These are phyloP conservation scores for Saccharomycopsis fermentans DNA, from an alignment of 805 yeast species.

Conservation along the genomic window DNA sequence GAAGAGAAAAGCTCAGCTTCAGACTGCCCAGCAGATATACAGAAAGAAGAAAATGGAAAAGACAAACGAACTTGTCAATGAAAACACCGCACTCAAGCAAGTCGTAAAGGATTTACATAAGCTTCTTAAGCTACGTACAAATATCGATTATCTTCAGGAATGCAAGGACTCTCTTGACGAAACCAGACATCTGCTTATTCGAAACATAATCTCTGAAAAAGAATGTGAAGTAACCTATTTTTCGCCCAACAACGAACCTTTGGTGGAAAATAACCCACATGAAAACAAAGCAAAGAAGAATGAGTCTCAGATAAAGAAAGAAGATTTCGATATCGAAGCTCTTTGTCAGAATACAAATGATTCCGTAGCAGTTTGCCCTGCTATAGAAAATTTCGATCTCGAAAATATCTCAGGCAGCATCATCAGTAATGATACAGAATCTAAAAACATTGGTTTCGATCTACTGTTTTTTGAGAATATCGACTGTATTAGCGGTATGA, in stretches of 20 bases:
- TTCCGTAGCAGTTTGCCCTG: neutral
- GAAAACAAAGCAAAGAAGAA: neutral
- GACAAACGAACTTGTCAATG: neutral
- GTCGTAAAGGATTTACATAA: neutral
- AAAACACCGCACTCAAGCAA: neutral
- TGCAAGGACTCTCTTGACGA: neutral
- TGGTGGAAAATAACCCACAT: neutral
- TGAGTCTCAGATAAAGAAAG: neutral
- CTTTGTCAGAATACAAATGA: neutral
- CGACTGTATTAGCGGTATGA: neutral
- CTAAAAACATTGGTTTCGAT: neutral
- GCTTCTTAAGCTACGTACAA: neutral
- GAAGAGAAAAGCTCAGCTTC: conserved; percentile 1
- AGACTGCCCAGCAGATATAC: neutral
- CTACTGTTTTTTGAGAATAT: neutral
- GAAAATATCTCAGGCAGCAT: neutral
- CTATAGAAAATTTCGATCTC: neutral
- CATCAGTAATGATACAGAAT: neutral
- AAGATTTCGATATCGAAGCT: neutral
- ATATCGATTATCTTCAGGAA: neutral
- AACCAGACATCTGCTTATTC: neutral
- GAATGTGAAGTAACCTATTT: neutral
- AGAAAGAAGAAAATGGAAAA: neutral
- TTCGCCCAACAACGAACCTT: neutral
- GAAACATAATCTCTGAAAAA: neutral